Base-by-base conservation (phyloP, 225 moss, liverwort and hornwort species). In the Marchantia paleacea region DNA sequence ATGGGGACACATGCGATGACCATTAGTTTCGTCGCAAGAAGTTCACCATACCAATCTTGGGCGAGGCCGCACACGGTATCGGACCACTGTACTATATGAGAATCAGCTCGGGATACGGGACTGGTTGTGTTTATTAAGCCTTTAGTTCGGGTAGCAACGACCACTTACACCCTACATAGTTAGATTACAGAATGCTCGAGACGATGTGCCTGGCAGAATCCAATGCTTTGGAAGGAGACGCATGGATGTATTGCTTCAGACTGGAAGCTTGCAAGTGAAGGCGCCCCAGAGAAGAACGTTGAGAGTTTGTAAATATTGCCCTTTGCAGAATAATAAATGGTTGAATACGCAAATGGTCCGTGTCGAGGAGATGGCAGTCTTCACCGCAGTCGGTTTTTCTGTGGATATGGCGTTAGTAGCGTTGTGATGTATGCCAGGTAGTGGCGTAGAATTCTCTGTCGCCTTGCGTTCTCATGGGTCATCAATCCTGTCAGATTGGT, bases 241-340 rank as follows among this genome's bases (percentile, higher is more conserved):
- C 76, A 57, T 76, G 76, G 76, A 76, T 76, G 76, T 58, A 61
- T 15, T 25, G 76, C 76, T 60, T 76, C 58, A 20, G 14, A 76
- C 29, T n/a, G 3, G 76, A 76, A 60, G 76, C 31, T 30, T 58
- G 76, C 58, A 76, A 61, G 47, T 76, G 76, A 76, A 76, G 76
- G 76, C 76, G 76, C 58, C 47, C 76, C 61, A 19, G 60, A 39
- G 57, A 61, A 31, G 58, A 53, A 48, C 31, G 20, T 75, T 16
- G 16, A 39, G 15, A 60, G 26, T 19, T 52, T 73, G 73, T 76
- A 61, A 29, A 76, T 76, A 76, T 76, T 76, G 13, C 31, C 13
- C 60, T 58, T 76, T 12, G 58, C 58, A 76, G 52, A 73, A 70
- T 70, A 19, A 29, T 70, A 70, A 61, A 70, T 48, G 20, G 47